Evolutionary conservation across 1,139 yeast species (phyloP), one percentile per base, ranked within the genome.

Genomic region (Debaryomyces fabryi): DNA sequence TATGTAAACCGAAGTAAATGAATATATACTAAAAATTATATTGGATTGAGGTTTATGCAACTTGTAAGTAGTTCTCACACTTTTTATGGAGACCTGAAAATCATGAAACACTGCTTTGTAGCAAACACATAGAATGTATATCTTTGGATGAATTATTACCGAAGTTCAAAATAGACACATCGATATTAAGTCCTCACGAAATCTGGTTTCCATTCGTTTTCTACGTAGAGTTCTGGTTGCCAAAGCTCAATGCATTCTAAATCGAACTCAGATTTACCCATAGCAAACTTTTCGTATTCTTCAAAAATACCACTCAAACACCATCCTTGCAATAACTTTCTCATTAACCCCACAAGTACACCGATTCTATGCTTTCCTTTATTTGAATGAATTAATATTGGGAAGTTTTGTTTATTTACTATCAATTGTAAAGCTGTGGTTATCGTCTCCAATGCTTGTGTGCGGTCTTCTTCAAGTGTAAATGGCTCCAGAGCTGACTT

Each of bases 361-460:
- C 98, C 98, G 1, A 90, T 92, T 43, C 99, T 71, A 63, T 93
- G 99, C 64, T 93, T 92, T 7, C 99, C 98, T 68, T 93, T 93
- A 64, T 92, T 90, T 3, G 97, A 89, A 65, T 93, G 98, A 13
- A 93, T 81, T 50, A 93, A 73, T 30, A 92, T 82, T 1, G 99
- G 98, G 62, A 87, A 88, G 64, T 91, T 90, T 24, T 84, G 80
- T 47, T 78, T 75, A 61, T 90, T 86, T 40, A 87, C 65, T 50
- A 89, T 75, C 39, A 88, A 63, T 52, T 81, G 78, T 46, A 92
- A 71, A 0, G 96, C 90, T 23, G 72, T 66, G 16, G 81, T 74
- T 49, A 90, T 75, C 6, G 86, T 81, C 7, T 70, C 72, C 48
- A 71, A 70, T 1, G 78, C 67, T 49, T 68, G 73, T 20, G 60